These are phyloP conservation scores for Exophiala viscosa DNA, from an alignment of 2,329 filamentous ascomycete genomes.

Conservation along the genomic window DNA sequence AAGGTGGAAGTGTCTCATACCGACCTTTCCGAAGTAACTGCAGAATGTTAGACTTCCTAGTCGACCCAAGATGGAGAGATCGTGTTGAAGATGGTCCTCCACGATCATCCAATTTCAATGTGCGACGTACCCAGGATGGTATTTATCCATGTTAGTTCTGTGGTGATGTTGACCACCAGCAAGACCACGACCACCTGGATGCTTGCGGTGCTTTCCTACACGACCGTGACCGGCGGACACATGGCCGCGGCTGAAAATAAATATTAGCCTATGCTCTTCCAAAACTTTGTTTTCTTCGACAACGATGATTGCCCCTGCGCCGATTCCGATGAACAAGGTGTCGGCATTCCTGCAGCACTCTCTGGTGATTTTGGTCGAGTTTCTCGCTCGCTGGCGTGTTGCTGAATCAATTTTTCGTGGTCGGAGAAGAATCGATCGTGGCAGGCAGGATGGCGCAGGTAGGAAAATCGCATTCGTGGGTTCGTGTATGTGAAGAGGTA, in stretches of 20 bases:
- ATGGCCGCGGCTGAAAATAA: conserved; percentile 74
- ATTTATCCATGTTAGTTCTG: conserved; percentile 87
- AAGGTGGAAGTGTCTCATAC: conserved; percentile 97
- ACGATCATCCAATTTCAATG: background rate
- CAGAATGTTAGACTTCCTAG: conserved; percentile 7
- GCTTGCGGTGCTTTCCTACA: conserved; percentile 98
- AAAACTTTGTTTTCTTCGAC: background rate
- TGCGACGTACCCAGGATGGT: conserved; percentile 99
- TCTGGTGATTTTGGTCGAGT: no score
- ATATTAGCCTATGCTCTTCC: conserved; percentile 29
- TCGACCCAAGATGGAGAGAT: background rate
- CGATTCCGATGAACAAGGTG: background rate
- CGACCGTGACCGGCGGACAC: conserved; percentile 98
- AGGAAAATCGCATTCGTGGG: background rate
- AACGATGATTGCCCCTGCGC: background rate
- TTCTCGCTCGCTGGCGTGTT: background rate
- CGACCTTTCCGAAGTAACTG: conserved; percentile 70
- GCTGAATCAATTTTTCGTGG: background rate
- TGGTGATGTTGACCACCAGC: conserved; percentile 99
- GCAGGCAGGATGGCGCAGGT: background rate
- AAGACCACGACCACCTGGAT: conserved; percentile 73
- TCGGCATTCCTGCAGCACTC: no score
- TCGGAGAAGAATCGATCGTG: background rate
- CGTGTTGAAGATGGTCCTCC: background rate
- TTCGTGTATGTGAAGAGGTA: background rate